Percentiles rank a stretch among this genome's conserved stretches.
phyloP scores from a whole-genome alignment of 495 filamentous ascomycete species.

The Chlorociboria aeruginascens region DNA sequence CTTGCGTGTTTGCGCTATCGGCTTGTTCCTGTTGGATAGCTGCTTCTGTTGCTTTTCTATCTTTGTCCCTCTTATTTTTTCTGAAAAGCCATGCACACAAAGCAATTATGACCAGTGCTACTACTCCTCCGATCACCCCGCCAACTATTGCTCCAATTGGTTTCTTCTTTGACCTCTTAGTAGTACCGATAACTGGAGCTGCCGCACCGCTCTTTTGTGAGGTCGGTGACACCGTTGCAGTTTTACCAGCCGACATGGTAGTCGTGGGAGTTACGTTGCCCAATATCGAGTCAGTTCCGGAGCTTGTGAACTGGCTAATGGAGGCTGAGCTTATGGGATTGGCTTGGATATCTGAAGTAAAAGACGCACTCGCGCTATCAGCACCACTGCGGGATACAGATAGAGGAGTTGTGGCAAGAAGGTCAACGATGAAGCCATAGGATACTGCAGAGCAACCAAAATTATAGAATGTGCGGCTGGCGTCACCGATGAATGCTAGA shows the following conservation, averaged over 20 bases:
- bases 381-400: not conserved
- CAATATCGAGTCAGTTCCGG: not conserved
- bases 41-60: not conserved
- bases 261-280: not conserved
- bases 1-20: slow-evolving; percentile 2
- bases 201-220: not conserved
- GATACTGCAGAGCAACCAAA: slow-evolving; percentile 10
- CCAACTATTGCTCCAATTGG: slow-evolving; percentile 10
- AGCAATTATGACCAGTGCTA: slow-evolving; percentile 3
- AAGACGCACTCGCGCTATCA: not conserved
- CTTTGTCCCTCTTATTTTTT: slow-evolving; percentile 1
- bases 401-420: not conserved
- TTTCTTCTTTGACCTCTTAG: not conserved
- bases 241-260: not conserved
- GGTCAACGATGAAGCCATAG: slow-evolving; percentile 8
- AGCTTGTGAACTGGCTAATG: not conserved
- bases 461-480: slow-evolving; percentile 8
- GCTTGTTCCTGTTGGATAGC: slow-evolving; percentile 5
- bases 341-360: not conserved
- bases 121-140: slow-evolving; percentile 9
- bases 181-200: not conserved
- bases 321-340: not conserved
- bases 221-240: not conserved
- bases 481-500: slow-evolving; percentile 5
- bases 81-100: slow-evolving; percentile 10